These are phyloP conservation scores for Nepenthes mirabilis DNA, from an alignment of 148 eudicot genomes.

Conservation along the genomic window DNA sequence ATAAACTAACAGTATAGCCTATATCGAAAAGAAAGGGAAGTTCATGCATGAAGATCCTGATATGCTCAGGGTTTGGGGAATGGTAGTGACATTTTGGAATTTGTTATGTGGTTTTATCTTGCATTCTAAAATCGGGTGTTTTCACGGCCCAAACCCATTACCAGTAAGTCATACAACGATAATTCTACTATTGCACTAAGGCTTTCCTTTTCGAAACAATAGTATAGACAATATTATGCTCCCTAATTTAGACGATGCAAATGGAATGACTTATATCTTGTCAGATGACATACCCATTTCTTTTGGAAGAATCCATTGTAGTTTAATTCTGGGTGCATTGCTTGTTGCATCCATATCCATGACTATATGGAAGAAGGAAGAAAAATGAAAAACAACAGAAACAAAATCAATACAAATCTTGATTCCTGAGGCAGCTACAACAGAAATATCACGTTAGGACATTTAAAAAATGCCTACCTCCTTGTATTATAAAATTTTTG, in stretches of 20 bases:
- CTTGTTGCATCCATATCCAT: conserved; percentile 99
- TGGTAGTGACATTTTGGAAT: too few species aligned
- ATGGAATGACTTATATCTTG: neutral
- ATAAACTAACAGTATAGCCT: neutral
- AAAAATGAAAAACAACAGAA: conserved; percentile 2
- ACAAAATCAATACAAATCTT: neutral
- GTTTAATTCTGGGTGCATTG: conserved; percentile 97
- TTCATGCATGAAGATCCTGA: too few species aligned
- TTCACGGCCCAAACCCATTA: too few species aligned
- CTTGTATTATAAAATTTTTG: neutral
- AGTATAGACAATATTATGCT: too few species aligned
- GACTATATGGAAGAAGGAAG: conserved; percentile 28
- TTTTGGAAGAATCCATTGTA: conserved; percentile 55
- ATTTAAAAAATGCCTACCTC: neutral
- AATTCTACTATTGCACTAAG: too few species aligned
- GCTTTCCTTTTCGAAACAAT: too few species aligned
- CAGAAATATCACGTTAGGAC: neutral
- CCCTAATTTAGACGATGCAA: too few species aligned
- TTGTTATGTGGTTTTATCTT: too few species aligned
- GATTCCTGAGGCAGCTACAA: neutral
- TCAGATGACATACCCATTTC: conserved; percentile 53
- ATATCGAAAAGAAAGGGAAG: too few species aligned
- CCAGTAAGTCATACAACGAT: too few species aligned
- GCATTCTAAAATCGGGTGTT: too few species aligned
- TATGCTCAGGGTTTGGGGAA: too few species aligned